phyloP scores from a whole-genome alignment of 306 rosid genomes.

The Cucumis cinereus region DNA sequence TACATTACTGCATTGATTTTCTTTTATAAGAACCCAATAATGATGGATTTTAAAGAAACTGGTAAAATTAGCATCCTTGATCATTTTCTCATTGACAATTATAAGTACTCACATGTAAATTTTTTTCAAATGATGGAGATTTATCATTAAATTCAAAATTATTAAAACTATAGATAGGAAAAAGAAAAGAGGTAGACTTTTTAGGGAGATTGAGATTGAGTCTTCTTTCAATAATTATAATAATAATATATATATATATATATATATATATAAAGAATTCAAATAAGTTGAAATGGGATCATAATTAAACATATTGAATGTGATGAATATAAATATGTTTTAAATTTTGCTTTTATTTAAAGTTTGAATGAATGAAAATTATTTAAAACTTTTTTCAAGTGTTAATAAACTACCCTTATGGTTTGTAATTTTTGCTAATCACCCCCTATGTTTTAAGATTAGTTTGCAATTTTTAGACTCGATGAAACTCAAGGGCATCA shows the following conservation, averaged over 20 bases:
- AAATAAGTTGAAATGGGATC: no score
- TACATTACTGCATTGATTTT: background rate
- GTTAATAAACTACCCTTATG: background rate
- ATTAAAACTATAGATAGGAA: background rate
- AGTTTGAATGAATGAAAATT: no score
- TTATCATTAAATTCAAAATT: background rate
- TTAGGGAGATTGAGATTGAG: background rate
- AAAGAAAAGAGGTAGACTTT: background rate
- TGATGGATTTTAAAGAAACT: background rate
- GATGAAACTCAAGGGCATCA: no score
- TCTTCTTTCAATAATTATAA: background rate
- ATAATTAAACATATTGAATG: no score
- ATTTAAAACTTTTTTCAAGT: background rate
- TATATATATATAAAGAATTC: no score
- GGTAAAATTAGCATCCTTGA: background rate
- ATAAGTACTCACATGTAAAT: background rate
- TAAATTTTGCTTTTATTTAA: no score
- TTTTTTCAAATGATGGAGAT: background rate
- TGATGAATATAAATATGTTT: no score
- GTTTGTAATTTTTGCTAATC: background rate
- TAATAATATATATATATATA: background rate
- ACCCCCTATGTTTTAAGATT: background rate
- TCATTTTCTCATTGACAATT: background rate
- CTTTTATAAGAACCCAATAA: background rate
- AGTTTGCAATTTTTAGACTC: no score